Evolutionary conservation across 1,139 yeast species (phyloP).

Genomic region (Pichia norvegensis): DNA sequence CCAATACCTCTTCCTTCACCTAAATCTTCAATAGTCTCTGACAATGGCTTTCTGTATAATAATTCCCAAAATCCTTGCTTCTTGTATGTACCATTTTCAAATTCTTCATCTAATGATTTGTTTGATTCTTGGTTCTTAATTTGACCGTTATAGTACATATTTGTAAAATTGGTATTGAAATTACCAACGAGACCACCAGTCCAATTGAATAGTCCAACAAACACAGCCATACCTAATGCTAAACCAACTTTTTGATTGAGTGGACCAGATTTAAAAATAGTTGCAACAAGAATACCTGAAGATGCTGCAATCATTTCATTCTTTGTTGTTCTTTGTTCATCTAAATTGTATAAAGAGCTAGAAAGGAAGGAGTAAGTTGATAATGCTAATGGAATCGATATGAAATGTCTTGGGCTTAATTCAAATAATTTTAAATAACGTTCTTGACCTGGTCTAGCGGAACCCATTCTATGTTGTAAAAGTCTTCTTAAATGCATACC

Average conservation of each 20-base stretch:
- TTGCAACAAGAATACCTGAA: constrained; percentile 33
- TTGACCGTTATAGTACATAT: constrained; percentile 18
- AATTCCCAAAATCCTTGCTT: constrained; percentile 79
- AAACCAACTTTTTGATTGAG: constrained; percentile 38
- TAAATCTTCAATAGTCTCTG: constrained; percentile 69
- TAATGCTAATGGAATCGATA: constrained; percentile 27
- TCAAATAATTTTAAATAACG: constrained; percentile 27
- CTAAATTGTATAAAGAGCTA: constrained; percentile 25
- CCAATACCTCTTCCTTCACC: constrained; percentile 59
- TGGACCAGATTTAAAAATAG: constrained; percentile 28
- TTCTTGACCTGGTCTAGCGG: constrained; percentile 30
- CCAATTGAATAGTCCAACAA: constrained; percentile 34
- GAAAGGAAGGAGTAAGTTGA: constrained; percentile 27
- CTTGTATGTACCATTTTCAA: constrained; percentile 27
- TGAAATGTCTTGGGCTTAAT: constrained; percentile 24
- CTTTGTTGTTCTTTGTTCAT: constrained; percentile 29
- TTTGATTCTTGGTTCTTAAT: constrained; percentile 24
- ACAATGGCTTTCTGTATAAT: constrained; percentile 72
- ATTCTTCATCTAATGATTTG: constrained; percentile 30
- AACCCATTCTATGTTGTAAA: constrained; percentile 29
- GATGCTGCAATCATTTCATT: constrained; percentile 45
- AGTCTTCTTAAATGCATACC: constrained; percentile 31
- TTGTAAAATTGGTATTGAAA: constrained; percentile 23
- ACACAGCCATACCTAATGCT: constrained; percentile 28
- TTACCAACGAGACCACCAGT: constrained; percentile 32